Evolutionary conservation across 345 rosid species (phyloP), one percentile per base, ranked within the genome.

Genomic region (Murraya koenigii): DNA sequence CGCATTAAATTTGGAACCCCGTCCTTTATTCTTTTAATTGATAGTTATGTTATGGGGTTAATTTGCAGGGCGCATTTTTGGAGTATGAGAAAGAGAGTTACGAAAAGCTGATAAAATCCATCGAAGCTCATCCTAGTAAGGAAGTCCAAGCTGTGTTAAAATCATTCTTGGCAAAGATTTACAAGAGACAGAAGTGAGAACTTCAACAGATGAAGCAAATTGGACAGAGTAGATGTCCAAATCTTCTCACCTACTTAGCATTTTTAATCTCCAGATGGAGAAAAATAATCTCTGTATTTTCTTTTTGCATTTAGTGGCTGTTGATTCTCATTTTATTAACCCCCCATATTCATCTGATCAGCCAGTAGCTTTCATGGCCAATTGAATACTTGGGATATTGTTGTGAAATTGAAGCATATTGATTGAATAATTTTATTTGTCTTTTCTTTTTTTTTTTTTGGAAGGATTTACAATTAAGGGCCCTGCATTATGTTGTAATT

Each of bases 111-210:
- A 58, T 72, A 35, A 76, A 75, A 52, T 68, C 84, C 39, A 86
- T 86, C 22, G 89, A 86, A 76, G 84, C 84, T 68, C 89, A 84
- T 78, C 87, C 85, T 8, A 78, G 67, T 74, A 74, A 80, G 60
- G 78, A 87, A 33, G 84, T 86, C 59, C 84, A 81, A 62, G 83
- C 84, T 33, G 81, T 86, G 49, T 74, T 86, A 80, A 84, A 84
- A 78, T 84, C 89, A 9, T 86, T 86, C 52, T 54, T 82, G 75
- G 84, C 62, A 14, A 86, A 84, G 80, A 86, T 86, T 80, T 86
- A 84, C 85, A 84, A 86, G 85, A 84, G 89, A 75, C 82, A 75
- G 82, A 86, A 84, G 75, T 82, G 55, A 61, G 52, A 65, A 5
- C 35, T 28, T 74, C 41, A 32, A 3, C 70, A 1, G 15, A 19